Evolutionary conservation across 805 yeast species (phyloP).

Genomic region (Nakazawaea peltata): DNA sequence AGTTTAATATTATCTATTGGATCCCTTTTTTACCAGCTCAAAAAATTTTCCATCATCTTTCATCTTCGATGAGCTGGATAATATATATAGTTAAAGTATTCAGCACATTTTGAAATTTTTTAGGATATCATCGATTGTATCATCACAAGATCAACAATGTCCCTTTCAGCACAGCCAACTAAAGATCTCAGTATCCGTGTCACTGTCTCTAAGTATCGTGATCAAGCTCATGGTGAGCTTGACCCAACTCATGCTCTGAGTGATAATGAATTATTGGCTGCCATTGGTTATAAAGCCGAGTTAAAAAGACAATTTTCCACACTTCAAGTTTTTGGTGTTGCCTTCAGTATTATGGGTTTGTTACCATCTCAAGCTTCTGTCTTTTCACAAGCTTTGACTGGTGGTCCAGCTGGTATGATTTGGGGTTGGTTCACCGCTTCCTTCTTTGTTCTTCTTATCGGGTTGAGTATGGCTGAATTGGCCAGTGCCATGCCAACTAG

Average conservation of each 20-base stretch:
- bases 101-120: too few relatives aligned
- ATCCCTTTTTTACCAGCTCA: too few relatives aligned
- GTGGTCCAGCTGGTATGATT: slow-evolving; percentile 57
- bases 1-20: too few relatives aligned
- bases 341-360: slow-evolving; percentile 67
- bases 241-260: slow-evolving; percentile 5
- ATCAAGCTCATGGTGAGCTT: not conserved
- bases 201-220: slow-evolving; percentile 8
- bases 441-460: slow-evolving; percentile 47
- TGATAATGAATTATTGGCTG: slow-evolving; percentile 31
- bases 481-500: slow-evolving; percentile 69
- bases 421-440: slow-evolving; percentile 72
- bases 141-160: too few relatives aligned
- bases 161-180: too few relatives aligned
- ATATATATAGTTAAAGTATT: too few relatives aligned
- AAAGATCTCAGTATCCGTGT: slow-evolving; percentile 6
- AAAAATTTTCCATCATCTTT: too few relatives aligned
- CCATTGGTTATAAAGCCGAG: slow-evolving; percentile 68
- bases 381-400: slow-evolving; percentile 42
- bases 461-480: slow-evolving; percentile 55
- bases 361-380: slow-evolving; percentile 57
- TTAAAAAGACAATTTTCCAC: slow-evolving; percentile 52
- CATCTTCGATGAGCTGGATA: too few relatives aligned
- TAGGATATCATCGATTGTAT: too few relatives aligned
- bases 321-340: slow-evolving; percentile 60